Evolutionary conservation across 169 alveolate genomes (phyloP), one percentile per base, ranked within the genome.

Genomic region (Plasmodium vinckei): DNA sequence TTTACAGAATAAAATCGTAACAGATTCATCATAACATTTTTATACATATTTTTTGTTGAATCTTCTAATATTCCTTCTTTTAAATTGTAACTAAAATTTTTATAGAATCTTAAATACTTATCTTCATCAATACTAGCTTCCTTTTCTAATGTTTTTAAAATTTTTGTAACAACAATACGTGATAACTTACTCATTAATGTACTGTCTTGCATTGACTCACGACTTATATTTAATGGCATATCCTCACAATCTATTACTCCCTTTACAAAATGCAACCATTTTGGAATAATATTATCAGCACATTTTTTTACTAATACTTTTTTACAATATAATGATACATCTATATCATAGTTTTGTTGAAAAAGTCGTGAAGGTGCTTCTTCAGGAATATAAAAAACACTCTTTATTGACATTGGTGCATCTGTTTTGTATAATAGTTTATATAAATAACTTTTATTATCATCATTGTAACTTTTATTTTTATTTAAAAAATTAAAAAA

Each of bases 161-260:
- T 88, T 71, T 98, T 94, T 53, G 94, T 91, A 19, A 98, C 98
- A 9, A 98, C 92, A 5, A 98, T 97, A 65, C 94, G 91, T 57
- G 97, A 95, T 23, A 98, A 96, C 92, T 96, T 97, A 65, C 90
- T 94, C 57, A 97, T 97, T 88, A 98, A 93, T n/a, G 92, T 89
- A 10, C 97, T 94, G 75, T 96, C 98, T 92, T 97, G 97, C 96
- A 97, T 97, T 68, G 94, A 95, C 87, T 98, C 99, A 67, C 99
- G 92, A 88, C 99, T 96, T 84, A 98, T 98, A 87, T 97, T 97
- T 67, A 98, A 93, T 5, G 99, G 99, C 77, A 98, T 90, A 92
- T 98, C 99, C 79, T 98, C 99, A 86, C 99, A 98, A 88, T 98
- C 99, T 9, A 98, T 98, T 42, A 98, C 98, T 7, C 99, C 99